A percentile compares a stretch with the other conserved stretches of the same genome.
phyloP scores from a whole-genome alignment of 202 grass and related monocot species.

The Panicum virgatum region DNA sequence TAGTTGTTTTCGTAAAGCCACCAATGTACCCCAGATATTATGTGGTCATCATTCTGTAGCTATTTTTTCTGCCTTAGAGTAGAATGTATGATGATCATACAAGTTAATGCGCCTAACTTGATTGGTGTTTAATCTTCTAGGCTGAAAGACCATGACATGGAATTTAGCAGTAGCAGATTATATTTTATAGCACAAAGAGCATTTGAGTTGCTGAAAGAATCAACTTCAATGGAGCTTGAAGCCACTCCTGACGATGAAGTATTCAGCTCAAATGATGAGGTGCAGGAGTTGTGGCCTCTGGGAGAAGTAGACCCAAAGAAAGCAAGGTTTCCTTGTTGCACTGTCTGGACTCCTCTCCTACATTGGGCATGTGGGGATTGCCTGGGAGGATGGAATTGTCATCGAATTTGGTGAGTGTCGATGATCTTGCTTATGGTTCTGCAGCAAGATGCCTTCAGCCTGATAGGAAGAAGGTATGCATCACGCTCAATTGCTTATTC shows the following conservation, averaged over 20 bases:
- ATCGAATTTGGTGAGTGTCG: constrained; percentile 59
- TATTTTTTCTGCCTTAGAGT: too few relatives aligned
- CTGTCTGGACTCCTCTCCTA: too few relatives aligned
- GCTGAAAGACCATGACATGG: constrained; percentile 23
- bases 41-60: too few relatives aligned
- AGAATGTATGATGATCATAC: too few relatives aligned
- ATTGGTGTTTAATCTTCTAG: neutral
- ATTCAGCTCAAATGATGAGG: too few relatives aligned
- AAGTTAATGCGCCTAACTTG: too few relatives aligned
- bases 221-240: constrained; percentile 52
- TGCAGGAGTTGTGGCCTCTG: too few relatives aligned
- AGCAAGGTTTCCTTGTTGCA: too few relatives aligned
- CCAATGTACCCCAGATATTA: neutral
- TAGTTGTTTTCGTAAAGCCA: neutral
- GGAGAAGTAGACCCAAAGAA: too few relatives aligned
- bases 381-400: constrained; percentile 60
- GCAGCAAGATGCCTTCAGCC: constrained; percentile 66
- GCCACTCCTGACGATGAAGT: constrained; percentile 15
- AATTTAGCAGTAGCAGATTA: neutral
- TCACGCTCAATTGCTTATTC: neutral
- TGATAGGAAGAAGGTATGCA: constrained; percentile 54
- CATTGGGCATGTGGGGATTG: constrained; percentile 76
- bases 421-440: constrained; percentile 70
- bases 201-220: constrained; percentile 9
- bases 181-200: constrained; percentile 14